Conservation (phyloP, 2,329 filamentous ascomycete genomes). For the Aspergillus quadricinctus region DNA sequence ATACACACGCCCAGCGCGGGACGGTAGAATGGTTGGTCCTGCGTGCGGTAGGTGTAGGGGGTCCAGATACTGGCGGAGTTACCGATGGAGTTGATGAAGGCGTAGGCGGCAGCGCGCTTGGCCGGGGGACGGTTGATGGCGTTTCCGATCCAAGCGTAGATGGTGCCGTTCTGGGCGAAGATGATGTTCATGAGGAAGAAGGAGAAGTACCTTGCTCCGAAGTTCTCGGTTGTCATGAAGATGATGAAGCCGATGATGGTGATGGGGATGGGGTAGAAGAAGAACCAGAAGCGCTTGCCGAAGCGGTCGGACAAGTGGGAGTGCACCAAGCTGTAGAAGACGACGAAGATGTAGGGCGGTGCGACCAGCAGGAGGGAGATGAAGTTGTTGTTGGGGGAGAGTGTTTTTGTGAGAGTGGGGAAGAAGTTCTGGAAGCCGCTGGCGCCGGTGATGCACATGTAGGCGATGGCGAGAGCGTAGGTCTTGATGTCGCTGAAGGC, state of each 20-base stretch:
- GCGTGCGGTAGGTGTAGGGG: constrained; percentile 44
- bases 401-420: constrained; percentile 46
- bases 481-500: constrained; percentile 50
- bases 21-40: constrained; percentile 37
- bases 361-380: constrained; percentile 50
- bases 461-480: constrained; percentile 43
- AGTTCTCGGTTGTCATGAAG: constrained; percentile 50
- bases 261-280: constrained; percentile 49
- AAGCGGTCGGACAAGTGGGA: constrained; percentile 43
- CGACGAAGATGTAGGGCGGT: constrained; percentile 53
- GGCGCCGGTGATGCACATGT: constrained; percentile 48
- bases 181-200: constrained; percentile 55
- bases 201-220: constrained; percentile 53
- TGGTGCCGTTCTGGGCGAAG: constrained; percentile 51
- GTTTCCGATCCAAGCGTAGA: constrained; percentile 49
- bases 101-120: constrained; percentile 52
- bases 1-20: constrained; percentile 43
- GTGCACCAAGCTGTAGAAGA: constrained; percentile 45
- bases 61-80: constrained; percentile 53
- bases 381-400: constrained; percentile 39
- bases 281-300: constrained; percentile 50
- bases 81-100: constrained; percentile 53
- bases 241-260: constrained; percentile 50
- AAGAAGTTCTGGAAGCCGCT: constrained; percentile 56
- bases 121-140: constrained; percentile 51